A percentile compares a stretch with the other conserved stretches of the same genome.
Evolutionary conservation across 805 yeast species (phyloP).

Genomic region (Lipomyces starkeyi): DNA sequence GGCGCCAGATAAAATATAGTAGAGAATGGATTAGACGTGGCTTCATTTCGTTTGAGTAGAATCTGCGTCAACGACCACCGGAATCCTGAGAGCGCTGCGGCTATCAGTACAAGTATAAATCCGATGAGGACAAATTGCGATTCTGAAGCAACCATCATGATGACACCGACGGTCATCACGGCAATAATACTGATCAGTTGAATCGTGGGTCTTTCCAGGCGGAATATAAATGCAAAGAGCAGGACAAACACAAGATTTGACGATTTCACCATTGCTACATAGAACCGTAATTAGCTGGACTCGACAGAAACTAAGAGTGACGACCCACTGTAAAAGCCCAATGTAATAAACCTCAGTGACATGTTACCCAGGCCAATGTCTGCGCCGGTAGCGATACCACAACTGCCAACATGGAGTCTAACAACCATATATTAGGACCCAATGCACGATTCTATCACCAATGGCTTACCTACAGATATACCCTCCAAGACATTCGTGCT

Average conservation of each 20-base stretch:
- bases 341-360: constrained; percentile 76
- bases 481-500: constrained; percentile 29
- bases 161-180: constrained; percentile 83
- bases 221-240: constrained; percentile 82
- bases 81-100: constrained; percentile 83
- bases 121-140: constrained; percentile 55
- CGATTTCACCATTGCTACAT: constrained; percentile 74
- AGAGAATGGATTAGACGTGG: constrained; percentile 70
- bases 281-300: background rate
- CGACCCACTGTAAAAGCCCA: constrained; percentile 73
- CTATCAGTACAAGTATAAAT: constrained; percentile 71
- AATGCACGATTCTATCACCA: background rate
- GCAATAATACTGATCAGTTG: constrained; percentile 70
- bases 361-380: constrained; percentile 94
- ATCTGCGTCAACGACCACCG: constrained; percentile 96
- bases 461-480: constrained; percentile 25
- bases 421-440: constrained; percentile 43
- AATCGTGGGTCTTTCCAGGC: constrained; percentile 74
- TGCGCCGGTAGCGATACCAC: constrained; percentile 86
- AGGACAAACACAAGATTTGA: constrained; percentile 87
- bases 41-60: constrained; percentile 63
- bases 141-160: constrained; percentile 72
- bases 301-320: constrained; percentile 3
- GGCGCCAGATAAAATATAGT: constrained; percentile 88
- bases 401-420: constrained; percentile 69